Evolutionary conservation across 2,329 filamentous ascomycete genomes (phyloP), one percentile per base, ranked within the genome.

Genomic region (Tolypocladium capitatum): DNA sequence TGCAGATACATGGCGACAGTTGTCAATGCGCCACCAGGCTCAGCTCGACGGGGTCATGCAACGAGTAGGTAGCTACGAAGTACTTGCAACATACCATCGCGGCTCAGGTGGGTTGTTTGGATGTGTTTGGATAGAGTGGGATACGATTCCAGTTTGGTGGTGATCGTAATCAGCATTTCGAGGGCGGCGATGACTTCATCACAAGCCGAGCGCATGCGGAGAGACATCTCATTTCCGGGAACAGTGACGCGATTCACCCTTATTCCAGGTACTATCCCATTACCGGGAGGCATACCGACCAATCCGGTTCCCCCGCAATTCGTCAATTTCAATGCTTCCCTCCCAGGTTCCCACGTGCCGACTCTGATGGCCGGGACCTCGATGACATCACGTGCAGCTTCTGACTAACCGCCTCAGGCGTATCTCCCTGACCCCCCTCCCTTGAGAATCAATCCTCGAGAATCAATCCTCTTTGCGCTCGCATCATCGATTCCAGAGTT

Each of bases 301-400:
- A 4, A 14, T n/a, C 8, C 18, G 27, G 46, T 46, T n/a, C n/a
- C 38, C 30, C 38, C 46, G 35, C 45, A 20, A 20, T 49, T 45
- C 46, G 18, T 44, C 35, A 27, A 18, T 24, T 28, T 28, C 9
- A 42, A 13, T 11, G 24, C 16, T 33, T 40, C 31, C 40, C 20
- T 24, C 28, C 8, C 14, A 13, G 16, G 4, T 9, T 34, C 30
- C 16, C 32, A 27, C 41, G 31, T 46, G 30, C 14, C 24, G 30
- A 53, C 52, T 56, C 55, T 52, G 51, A 58, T 60, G 44, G 24
- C 31, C 20, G 2, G 20, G 20, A 2, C 20, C 27, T 7, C 20
- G 7, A 32, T 34, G 43, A 36, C 43, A 46, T 46, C 44, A 46
- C 44, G 44, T 46, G 44, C 24, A 5, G 4, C 16, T n/a, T n/a